Base-by-base conservation (phyloP, 2,329 filamentous ascomycete genomes). In the Didymella keratinophila region DNA sequence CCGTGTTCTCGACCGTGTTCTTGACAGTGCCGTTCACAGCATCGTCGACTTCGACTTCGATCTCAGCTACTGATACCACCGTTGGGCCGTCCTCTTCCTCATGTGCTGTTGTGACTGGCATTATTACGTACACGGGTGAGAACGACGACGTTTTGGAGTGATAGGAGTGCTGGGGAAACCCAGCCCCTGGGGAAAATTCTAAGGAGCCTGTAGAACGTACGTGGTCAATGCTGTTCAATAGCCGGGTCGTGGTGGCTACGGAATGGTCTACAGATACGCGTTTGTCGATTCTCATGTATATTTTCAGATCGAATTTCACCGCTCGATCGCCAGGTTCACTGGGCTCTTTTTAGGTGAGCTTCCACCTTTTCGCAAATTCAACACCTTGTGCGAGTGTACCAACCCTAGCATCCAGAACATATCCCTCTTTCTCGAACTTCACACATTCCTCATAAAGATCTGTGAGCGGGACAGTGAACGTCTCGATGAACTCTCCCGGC, bases 401-500 rank as follows among this genome's bases (percentile, higher is more conserved):
- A 2, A 94, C 88, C 37, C 91, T 82, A 6, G 90, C 90, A 76
- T 95, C 91, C 65, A 95, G 91, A 1, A 89, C 91, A 75, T 86
- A 93, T 0, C 91, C 91, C 63, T 92, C 80, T 2, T 79, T 78
- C 71, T 93, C 90, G 1, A 93, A 80, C 63, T 76, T 83, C 73
- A 86, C 86, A 71, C 88, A 88, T 71, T 89, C 87, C 0, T 82
- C 82, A 79, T 89, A 92, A 37, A 94, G 75, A 14, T 83, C 79
- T 20, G 77, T 79, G 42, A 94, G 71, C 6, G 87, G 88, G 8
- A 92, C 82, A 9, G 84, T 86, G 69, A 94, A 93, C 32, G 88
- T 88, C 73, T 93, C 90, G 70, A 94, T 93, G 71, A 93, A 93
- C 77, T 94, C 91, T 62, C 87, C 89, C 25, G 93, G 90, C 72